These are phyloP conservation scores for Rutstroemia sp. DNA, from an alignment of 2,329 filamentous ascomycete species.

Conservation along the genomic window DNA sequence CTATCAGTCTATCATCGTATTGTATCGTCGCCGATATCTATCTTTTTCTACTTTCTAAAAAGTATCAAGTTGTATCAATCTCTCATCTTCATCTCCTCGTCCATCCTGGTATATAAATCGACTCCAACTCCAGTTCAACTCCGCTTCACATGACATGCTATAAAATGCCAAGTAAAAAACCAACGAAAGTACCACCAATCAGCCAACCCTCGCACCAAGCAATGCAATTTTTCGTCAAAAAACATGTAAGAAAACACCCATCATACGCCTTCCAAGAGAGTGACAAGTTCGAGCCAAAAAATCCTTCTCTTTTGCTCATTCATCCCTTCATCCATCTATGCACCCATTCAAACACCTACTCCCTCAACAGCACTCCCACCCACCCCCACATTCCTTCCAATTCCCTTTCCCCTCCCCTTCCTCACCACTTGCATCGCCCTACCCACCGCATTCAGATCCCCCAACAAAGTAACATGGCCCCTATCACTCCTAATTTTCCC, in stretches of 20 bases:
- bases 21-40: too few relatives aligned
- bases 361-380: not conserved
- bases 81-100: not conserved
- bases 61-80: too few relatives aligned
- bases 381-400: constrained; percentile 51
- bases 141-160: not conserved
- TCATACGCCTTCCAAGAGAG: too few relatives aligned
- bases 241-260: too few relatives aligned
- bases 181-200: not conserved
- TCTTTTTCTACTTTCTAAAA: too few relatives aligned
- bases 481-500: constrained; percentile 74
- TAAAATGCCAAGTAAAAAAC: not conserved
- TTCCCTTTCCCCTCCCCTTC: constrained; percentile 60
- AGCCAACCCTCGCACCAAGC: not conserved
- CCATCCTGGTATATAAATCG: not conserved
- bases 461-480: constrained; percentile 81
- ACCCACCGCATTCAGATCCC: constrained; percentile 76
- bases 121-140: not conserved
- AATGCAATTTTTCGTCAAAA: not conserved
- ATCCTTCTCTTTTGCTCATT: too few relatives aligned
- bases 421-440: constrained; percentile 62
- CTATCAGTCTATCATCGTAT: too few relatives aligned
- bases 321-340: not conserved
- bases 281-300: too few relatives aligned
- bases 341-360: not conserved